Evolutionary conservation across 352 stramenopile species (phyloP).

Genomic region (Thalassiosira exigua): DNA sequence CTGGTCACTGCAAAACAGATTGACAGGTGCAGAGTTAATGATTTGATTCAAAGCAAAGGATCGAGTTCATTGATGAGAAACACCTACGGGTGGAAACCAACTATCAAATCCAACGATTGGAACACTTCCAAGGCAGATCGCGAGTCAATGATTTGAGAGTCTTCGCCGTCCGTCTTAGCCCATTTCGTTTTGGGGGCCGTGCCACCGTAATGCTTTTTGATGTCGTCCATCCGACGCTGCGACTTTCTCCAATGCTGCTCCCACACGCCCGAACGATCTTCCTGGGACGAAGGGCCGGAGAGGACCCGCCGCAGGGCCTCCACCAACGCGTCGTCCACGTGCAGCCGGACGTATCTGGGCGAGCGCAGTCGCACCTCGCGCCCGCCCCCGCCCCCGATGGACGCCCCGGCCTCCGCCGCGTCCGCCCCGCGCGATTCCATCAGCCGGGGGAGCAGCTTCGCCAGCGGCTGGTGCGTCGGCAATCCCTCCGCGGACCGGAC

Average conservation of each 20-base stretch:
- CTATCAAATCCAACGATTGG: slow-evolving; percentile 73
- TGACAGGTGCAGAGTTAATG: background rate
- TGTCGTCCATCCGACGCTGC: slow-evolving; percentile 20
- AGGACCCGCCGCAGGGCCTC: slow-evolving; percentile 31
- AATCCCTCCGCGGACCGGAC: slow-evolving; percentile 51
- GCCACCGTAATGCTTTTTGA: slow-evolving; percentile 40
- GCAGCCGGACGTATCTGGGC: slow-evolving; percentile 62
- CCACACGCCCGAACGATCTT: slow-evolving; percentile 43
- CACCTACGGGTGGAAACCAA: slow-evolving; percentile 90
- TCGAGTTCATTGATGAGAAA: background rate
- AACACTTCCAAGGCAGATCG: slow-evolving; percentile 28
- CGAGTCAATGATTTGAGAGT: slow-evolving; percentile 39
- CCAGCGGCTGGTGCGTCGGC: slow-evolving; percentile 72
- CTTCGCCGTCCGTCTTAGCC: background rate
- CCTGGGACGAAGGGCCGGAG: background rate
- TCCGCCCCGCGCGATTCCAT: slow-evolving; percentile 6
- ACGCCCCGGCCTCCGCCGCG: background rate
- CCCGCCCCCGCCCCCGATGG: too few relatives aligned
- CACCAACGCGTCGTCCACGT: slow-evolving; percentile 63
- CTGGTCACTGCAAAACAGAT: slow-evolving; percentile 62
- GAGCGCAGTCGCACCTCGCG: too few relatives aligned
- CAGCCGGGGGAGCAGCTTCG: slow-evolving; percentile 56
- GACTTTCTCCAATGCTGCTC: slow-evolving; percentile 47
- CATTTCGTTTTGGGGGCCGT: slow-evolving; percentile 18
- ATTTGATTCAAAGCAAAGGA: background rate